These are phyloP conservation scores for Camelina neglecta DNA, from an alignment of 345 rosid genomes.

Conservation along the genomic window DNA sequence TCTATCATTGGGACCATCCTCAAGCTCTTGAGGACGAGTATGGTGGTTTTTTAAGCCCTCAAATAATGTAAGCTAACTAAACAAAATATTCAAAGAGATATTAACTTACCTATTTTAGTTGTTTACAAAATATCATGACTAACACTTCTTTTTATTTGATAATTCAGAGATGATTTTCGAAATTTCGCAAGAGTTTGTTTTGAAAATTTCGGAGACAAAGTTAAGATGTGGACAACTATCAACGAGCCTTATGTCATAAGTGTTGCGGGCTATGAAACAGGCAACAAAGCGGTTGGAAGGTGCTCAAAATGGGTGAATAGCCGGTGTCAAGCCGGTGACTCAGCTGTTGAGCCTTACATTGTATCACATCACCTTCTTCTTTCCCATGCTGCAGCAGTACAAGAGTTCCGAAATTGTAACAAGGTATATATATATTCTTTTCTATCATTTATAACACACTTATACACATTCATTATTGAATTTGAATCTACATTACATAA, in stretches of 20 bases:
- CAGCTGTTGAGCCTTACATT: conserved; percentile 39
- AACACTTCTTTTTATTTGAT: neutral
- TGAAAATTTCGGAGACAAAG: conserved; percentile 51
- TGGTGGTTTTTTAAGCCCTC: conserved; percentile 50
- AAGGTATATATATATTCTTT: conserved; percentile 14
- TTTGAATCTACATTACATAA: neutral
- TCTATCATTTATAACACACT: neutral
- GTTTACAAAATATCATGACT: conserved; percentile 2
- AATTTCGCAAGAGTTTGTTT: conserved; percentile 51
- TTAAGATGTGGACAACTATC: conserved; percentile 56
- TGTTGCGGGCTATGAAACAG: conserved; percentile 39
- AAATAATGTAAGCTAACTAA: conserved; percentile 46
- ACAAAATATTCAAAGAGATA: conserved; percentile 1
- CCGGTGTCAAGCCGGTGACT: conserved; percentile 45
- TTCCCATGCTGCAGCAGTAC: conserved; percentile 40
- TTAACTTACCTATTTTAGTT: neutral
- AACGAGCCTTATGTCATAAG: conserved; percentile 51
- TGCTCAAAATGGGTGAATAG: conserved; percentile 39
- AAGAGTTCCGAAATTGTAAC: conserved; percentile 38
- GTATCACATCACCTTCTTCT: conserved; percentile 44
- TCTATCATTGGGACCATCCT: conserved; percentile 62
- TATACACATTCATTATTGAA: neutral
- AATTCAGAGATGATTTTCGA: conserved; percentile 49
- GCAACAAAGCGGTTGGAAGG: conserved; percentile 43
- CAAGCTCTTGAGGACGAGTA: conserved; percentile 53